Conservation (phyloP, 148 eudicot species). For the Beta vulgaris region DNA sequence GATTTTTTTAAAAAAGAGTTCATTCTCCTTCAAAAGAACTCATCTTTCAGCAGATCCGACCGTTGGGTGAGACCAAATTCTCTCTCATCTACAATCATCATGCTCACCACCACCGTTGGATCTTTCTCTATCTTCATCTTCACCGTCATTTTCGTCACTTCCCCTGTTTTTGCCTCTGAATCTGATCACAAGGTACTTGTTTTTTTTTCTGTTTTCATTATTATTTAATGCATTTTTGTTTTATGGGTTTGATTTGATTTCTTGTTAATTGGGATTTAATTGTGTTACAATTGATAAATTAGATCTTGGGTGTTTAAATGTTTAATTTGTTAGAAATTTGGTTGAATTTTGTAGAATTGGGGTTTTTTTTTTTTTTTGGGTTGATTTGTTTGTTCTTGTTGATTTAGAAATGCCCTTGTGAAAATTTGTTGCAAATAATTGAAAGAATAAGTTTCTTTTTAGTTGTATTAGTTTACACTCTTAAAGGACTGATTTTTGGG, state of each 20-base stretch:
- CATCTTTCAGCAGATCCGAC: slow-evolving; percentile 14
- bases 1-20: too few species aligned
- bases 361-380: slow-evolving; percentile 1
- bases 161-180: slow-evolving; percentile 52
- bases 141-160: slow-evolving; percentile 34
- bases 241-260: not conserved
- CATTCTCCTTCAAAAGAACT: not conserved
- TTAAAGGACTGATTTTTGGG: too few species aligned
- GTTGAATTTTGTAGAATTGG: not conserved
- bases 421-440: not conserved
- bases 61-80: not conserved
- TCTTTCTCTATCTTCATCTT: slow-evolving; percentile 21
- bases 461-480: not conserved
- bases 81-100: not conserved
- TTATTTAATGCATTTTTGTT: not conserved
- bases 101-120: slow-evolving; percentile 35
- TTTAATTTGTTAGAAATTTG: too few species aligned
- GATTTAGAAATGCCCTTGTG: not conserved
- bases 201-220: not conserved
- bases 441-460: not conserved
- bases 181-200: slow-evolving; percentile 66
- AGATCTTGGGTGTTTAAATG: not conserved
- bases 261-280: slow-evolving; percentile 12
- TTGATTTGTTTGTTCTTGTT: not conserved
- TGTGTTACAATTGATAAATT: not conserved